phyloP scores from a whole-genome alignment of 139 green algal species.

The Chlorella ohadii region DNA sequence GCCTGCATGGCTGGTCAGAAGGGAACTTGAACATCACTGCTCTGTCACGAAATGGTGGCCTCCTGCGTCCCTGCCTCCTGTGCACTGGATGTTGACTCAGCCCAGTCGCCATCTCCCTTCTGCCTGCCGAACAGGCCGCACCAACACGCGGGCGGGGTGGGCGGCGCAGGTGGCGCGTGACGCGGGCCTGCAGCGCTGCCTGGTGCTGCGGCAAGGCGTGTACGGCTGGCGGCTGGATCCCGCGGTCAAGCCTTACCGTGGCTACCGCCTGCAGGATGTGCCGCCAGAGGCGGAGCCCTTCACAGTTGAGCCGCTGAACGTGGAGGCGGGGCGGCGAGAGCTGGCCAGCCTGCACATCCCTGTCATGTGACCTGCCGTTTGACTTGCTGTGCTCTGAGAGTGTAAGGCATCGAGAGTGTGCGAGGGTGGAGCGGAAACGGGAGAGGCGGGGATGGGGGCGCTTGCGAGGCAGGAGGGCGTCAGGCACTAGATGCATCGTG shows the following conservation, averaged over 20 bases:
- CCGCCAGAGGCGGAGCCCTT: conserved; percentile 65
- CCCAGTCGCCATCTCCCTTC: background rate
- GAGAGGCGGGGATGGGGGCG: too few species aligned
- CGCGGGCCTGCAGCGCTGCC: conserved; percentile 34
- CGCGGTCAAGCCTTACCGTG: conserved; percentile 63
- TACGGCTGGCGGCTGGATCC: conserved; percentile 71
- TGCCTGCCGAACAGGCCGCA: conserved; percentile 41
- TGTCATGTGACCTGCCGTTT: background rate
- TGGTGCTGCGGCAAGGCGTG: conserved; percentile 61
- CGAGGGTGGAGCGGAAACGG: too few species aligned
- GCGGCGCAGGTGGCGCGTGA: conserved; percentile 72
- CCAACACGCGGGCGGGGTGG: conserved; percentile 64
- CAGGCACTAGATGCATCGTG: too few species aligned
- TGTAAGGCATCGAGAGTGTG: too few species aligned
- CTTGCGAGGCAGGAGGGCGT: too few species aligned
- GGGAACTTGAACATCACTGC: background rate
- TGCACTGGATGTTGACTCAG: background rate
- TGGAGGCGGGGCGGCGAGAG: conserved; percentile 27
- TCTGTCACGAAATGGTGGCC: background rate
- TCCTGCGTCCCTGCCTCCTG: too few species aligned
- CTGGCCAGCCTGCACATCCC: conserved; percentile 27
- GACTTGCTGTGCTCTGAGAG: too few species aligned
- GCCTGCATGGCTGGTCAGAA: background rate
- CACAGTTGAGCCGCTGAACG: conserved; percentile 20
- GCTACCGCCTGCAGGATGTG: conserved; percentile 59